phyloP scores from a whole-genome alignment of 345 rosid species.

The Hibiscus trionum region DNA sequence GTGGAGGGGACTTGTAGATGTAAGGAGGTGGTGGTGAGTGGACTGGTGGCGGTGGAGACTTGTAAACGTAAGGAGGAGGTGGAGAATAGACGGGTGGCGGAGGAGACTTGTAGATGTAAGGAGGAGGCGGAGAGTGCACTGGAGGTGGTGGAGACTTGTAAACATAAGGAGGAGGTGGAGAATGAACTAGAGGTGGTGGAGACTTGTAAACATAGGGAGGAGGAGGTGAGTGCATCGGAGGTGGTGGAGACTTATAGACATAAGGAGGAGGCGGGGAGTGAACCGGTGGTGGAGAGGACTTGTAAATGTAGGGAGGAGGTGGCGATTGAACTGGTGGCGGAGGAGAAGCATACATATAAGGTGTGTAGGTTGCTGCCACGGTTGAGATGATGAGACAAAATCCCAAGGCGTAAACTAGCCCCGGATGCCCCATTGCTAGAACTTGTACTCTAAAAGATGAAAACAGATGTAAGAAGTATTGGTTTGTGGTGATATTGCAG shows the following conservation, averaged over 20 bases:
- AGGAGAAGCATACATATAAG: background rate
- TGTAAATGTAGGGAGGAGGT: too few relatives aligned
- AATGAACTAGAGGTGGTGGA: background rate
- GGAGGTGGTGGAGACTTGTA: too few relatives aligned
- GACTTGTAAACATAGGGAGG: background rate
- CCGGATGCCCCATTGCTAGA: background rate
- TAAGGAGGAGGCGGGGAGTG: background rate
- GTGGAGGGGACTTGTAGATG: too few relatives aligned
- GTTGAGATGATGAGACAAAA: background rate
- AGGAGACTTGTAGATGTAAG: too few relatives aligned
- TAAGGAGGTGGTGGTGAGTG: too few relatives aligned
- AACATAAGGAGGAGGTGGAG: background rate
- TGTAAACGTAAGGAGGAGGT: too few relatives aligned
- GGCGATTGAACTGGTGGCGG: too few relatives aligned
- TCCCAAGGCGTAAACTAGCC: background rate
- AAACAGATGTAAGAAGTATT: background rate
- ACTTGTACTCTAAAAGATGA: background rate
- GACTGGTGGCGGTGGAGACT: too few relatives aligned
- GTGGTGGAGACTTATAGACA: background rate
- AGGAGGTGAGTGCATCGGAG: background rate
- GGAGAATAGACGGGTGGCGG: too few relatives aligned
- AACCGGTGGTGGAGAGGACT: too few relatives aligned
- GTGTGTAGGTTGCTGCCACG: background rate
- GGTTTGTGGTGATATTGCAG: background rate
- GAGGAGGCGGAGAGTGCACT: too few relatives aligned